Base-by-base conservation (phyloP, 306 rosid genomes). In the Cucurbita ficifolia region DNA sequence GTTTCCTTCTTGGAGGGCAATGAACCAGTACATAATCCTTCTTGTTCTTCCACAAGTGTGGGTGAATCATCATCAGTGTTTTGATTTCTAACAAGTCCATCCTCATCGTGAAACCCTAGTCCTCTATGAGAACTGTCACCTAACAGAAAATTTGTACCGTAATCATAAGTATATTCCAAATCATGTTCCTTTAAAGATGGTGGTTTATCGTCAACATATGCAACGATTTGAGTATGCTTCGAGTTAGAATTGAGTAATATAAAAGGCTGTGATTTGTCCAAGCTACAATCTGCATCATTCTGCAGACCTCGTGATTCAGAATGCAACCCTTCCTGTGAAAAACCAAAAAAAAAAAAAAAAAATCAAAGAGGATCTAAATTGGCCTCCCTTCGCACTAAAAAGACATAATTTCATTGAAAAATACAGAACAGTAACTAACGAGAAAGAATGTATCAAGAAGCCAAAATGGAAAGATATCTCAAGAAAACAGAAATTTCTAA, bases 71-170 rank as follows among this genome's bases (percentile, higher is more conserved):
- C 90, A 79, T 71, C 52, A 21, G 70, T 79, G 85, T 78, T 81
- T 33, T 85, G 79, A 72, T 84, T 86, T 78, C 49, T 45, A 21
- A 43, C 54, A 21, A 13, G 79, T 62, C 80, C 89, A 63, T 79
- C 74, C 78, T 91, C 92, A 43, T 85, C 79, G 70, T 79, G 77
- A 83, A 90, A 94, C 78, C 97, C 97, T 77, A 90, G 79, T 57
- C 98, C 96, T 78, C 80, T 84, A 64, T 86, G 92, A 68, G 87
- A 87, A 81, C 80, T 79, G 43, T 87, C 98, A 79, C 97, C 96
- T 80, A 94, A 83, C 75, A 85, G 82, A 83, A 86, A 94, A 80
- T 81, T 86, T 33, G 86, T 65, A 76, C 80, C 86, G 61, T 78
- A 94, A 48, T 81, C 82, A 81, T 87, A 94, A 42, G 88, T 80